phyloP scores from a whole-genome alignment of 345 rosid genomes.

The Eucalyptus lansdowneana region DNA sequence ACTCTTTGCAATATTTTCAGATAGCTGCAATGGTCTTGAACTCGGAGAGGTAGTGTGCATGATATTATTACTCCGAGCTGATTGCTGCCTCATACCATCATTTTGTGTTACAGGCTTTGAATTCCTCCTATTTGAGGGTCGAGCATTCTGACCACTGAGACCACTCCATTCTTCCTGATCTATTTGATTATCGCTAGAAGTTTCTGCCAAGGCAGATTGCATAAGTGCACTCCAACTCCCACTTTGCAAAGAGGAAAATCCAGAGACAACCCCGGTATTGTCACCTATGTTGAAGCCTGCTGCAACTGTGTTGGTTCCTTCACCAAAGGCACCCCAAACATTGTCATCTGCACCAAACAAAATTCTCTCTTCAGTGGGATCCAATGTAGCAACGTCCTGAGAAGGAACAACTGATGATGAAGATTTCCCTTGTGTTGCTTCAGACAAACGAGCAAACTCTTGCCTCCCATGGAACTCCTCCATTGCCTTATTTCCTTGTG shows the following conservation, averaged over 20 bases:
- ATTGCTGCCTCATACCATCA: constrained; percentile 19
- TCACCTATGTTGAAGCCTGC: constrained; percentile 32
- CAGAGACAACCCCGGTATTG: constrained; percentile 25
- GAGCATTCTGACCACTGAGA: constrained; percentile 8
- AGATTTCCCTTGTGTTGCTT: constrained; percentile 27
- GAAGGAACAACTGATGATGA: constrained; percentile 13
- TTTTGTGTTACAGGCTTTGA: constrained; percentile 3
- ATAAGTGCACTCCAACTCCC: constrained; percentile 99
- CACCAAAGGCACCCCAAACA: constrained; percentile 77
- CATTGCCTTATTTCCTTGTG: constrained; percentile 12
- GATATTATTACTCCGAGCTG: constrained; percentile 18
- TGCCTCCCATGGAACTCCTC: constrained; percentile 28
- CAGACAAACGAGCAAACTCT: constrained; percentile 22
- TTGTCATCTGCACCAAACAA: constrained; percentile 83
- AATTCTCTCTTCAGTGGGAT: constrained; percentile 86
- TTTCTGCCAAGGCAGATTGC: constrained; percentile 97
- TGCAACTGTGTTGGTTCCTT: constrained; percentile 22
- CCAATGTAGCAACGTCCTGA: constrained; percentile 56
- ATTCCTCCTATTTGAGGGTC: constrained; percentile 8
- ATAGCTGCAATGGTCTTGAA: constrained; percentile 6
- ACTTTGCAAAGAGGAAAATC: constrained; percentile 68
- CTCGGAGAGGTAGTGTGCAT: constrained; percentile 6
- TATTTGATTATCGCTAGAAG: constrained; percentile 43
- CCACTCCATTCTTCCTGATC: constrained; percentile 57
- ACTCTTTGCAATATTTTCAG: constrained; percentile 7